Evolutionary conservation across 371 early-diverging fungal species (phyloP).

Genomic region (Basidiobolus meristosporus): DNA sequence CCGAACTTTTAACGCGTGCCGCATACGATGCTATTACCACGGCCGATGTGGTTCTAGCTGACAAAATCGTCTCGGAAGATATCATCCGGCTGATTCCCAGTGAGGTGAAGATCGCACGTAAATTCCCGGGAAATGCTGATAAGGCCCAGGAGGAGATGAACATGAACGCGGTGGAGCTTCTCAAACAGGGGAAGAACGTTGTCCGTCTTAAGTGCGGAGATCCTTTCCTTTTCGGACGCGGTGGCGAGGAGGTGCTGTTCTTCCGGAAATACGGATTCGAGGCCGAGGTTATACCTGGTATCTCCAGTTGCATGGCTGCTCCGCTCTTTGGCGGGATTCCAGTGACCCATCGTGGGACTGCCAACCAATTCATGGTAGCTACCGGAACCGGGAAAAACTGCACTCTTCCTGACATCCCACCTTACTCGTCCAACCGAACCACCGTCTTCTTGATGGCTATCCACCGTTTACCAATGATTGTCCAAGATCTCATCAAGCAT

Average conservation of each 20-base stretch:
- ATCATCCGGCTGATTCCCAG: constrained; percentile 33
- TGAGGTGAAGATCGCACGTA: constrained; percentile 36
- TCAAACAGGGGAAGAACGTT: constrained; percentile 43
- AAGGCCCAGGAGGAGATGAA: constrained; percentile 67
- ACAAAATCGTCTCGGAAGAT: constrained; percentile 57
- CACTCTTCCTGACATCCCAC: constrained; percentile 40
- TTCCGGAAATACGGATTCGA: constrained; percentile 42
- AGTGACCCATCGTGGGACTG: constrained; percentile 71
- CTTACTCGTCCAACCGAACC: constrained; percentile 41
- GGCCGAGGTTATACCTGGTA: constrained; percentile 61
- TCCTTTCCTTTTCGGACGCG: constrained; percentile 82
- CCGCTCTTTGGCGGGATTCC: constrained; percentile 62
- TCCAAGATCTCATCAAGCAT: constrained; percentile 22
- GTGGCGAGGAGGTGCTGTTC: constrained; percentile 72
- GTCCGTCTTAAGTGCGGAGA: constrained; percentile 83
- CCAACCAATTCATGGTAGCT: constrained; percentile 67
- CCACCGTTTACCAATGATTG: constrained; percentile 37
- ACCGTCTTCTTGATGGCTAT: constrained; percentile 80
- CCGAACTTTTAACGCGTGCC: constrained; percentile 55
- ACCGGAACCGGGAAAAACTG: constrained; percentile 43
- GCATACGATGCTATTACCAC: constrained; percentile 40
- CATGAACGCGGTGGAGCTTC: constrained; percentile 32
- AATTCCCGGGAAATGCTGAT: constrained; percentile 59
- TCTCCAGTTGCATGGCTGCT: constrained; percentile 59
- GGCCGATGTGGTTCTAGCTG: constrained; percentile 69